Evolutionary conservation across 1,284 basidiomycete species (phyloP), one percentile per base, ranked within the genome.

Genomic region (Phylloboletellus chloephorus): DNA sequence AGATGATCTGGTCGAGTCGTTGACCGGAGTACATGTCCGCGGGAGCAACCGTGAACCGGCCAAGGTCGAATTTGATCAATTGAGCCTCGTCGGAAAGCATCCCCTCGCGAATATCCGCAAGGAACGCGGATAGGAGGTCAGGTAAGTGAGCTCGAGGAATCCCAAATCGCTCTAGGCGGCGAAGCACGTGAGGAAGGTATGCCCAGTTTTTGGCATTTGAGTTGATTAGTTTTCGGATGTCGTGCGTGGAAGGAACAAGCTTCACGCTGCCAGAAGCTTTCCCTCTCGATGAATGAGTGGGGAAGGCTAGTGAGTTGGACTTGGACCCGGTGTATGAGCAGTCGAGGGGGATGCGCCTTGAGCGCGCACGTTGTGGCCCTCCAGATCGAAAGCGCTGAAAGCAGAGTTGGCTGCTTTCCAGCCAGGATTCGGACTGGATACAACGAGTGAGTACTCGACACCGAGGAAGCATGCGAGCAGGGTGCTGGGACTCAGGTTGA

Each of bases 141-240:
- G 41, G 46, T 2, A 66, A 22, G 22, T 66, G 53, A 0, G 39
- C 21, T 3, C 41, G 37, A 20, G 63, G 63, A 15, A 72, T 55
- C 17, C 71, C 71, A 34, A 69, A 70, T 4, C 50, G 44, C 15
- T 51, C 47, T 9, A 72, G 52, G 31, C 70, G 60, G 12, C 52
- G 41, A 32, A 39, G 50, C 2, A 67, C 51, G 33, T 52, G 48
- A 10, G 52, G 46, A 25, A 51, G 46, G 25, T 23, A 37, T 10
- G 47, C 46, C 71, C 70, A 72, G 4, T 37, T 29, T 23, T 46
- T 38, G 11, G 49, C 61, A 20, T 54, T 48, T 12, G 43, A 48
- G 29, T 41, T 13, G 34, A 64, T 31, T 13, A 59, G 35, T 15
- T 49, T 44, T 19, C 44, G 39, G 9, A 50, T 32, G 36, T 64